Conservation (phyloP, 768 basidiomycete genomes). For the Russula compacta region DNA sequence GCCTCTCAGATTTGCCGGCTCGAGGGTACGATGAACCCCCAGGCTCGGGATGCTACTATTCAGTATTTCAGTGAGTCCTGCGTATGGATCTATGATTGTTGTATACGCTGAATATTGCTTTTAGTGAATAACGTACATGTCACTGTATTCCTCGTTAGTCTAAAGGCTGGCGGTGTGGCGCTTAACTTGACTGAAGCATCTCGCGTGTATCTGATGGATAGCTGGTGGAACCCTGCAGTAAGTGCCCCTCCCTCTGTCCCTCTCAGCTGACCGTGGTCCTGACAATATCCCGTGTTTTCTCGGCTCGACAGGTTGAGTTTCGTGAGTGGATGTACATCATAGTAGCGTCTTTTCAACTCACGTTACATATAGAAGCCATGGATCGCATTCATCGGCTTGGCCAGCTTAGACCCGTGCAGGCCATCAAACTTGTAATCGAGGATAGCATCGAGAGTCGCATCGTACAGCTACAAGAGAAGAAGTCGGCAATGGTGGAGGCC, state of each 20-base stretch:
- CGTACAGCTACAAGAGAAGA: conserved; percentile 96
- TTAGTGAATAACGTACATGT: conserved; percentile 87
- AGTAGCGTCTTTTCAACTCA: background rate
- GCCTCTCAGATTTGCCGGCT: conserved; percentile 71
- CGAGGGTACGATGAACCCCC: conserved; percentile 95
- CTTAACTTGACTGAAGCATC: conserved; percentile 87
- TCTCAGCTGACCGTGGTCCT: background rate
- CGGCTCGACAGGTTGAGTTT: conserved; percentile 50
- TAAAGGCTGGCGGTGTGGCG: conserved; percentile 94
- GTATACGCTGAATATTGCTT: background rate
- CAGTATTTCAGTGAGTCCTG: conserved; percentile 75
- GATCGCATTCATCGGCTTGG: conserved; percentile 94
- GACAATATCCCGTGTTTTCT: background rate
- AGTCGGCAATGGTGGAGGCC: conserved; percentile 89
- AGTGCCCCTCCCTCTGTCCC: background rate
- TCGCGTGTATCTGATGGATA: conserved; percentile 94
- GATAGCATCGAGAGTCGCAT: conserved; percentile 96
- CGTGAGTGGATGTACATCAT: conserved; percentile 40
- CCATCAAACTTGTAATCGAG: conserved; percentile 90
- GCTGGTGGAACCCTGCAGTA: conserved; percentile 97
- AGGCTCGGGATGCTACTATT: conserved; percentile 90
- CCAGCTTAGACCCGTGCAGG: conserved; percentile 88
- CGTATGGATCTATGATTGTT: background rate
- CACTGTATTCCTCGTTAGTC: conserved; percentile 92
- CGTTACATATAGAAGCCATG: conserved; percentile 67